These are phyloP conservation scores for Leccinum ochraceum DNA, from an alignment of 768 basidiomycete species.

Conservation along the genomic window DNA sequence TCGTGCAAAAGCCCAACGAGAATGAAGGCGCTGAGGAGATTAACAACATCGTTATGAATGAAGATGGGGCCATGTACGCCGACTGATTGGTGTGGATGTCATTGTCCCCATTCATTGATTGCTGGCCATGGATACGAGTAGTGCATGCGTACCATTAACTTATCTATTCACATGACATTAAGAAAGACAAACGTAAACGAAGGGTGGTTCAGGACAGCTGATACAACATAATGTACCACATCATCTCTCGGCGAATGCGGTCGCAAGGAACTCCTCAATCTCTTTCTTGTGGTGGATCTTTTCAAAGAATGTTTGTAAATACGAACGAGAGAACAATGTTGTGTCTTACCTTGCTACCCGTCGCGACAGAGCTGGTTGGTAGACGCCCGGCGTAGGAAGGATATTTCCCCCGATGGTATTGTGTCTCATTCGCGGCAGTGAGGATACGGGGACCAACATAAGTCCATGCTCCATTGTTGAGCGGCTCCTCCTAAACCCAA, in stretches of 20 bases:
- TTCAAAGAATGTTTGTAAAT: slow-evolving; percentile 28
- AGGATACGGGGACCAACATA: slow-evolving; percentile 92
- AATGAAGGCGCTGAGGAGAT: slow-evolving; percentile 24
- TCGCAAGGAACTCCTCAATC: slow-evolving; percentile 69
- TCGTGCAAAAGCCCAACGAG: slow-evolving; percentile 38
- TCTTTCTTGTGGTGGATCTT: slow-evolving; percentile 89
- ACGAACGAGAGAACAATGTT: background rate
- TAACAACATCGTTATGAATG: slow-evolving; percentile 50
- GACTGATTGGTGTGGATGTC: slow-evolving; percentile 21
- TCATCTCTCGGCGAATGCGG: slow-evolving; percentile 50
- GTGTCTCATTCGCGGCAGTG: slow-evolving; percentile 89
- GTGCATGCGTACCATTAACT: slow-evolving; percentile 2
- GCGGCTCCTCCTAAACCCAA: slow-evolving; percentile 74
- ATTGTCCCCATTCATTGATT: background rate
- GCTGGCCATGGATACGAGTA: background rate
- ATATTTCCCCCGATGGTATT: slow-evolving; percentile 90
- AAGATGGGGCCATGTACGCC: slow-evolving; percentile 61
- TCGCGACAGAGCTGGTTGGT: slow-evolving; percentile 90
- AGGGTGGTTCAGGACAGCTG: background rate
- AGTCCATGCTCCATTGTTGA: slow-evolving; percentile 98
- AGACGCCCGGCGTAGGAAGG: slow-evolving; percentile 90
- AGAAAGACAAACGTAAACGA: background rate
- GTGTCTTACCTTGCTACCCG: slow-evolving; percentile 76
- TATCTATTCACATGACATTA: slow-evolving; percentile 9
- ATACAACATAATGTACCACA: background rate